Conservation (phyloP, 2,329 filamentous ascomycete genomes). For the Paecilomyces formosus region DNA sequence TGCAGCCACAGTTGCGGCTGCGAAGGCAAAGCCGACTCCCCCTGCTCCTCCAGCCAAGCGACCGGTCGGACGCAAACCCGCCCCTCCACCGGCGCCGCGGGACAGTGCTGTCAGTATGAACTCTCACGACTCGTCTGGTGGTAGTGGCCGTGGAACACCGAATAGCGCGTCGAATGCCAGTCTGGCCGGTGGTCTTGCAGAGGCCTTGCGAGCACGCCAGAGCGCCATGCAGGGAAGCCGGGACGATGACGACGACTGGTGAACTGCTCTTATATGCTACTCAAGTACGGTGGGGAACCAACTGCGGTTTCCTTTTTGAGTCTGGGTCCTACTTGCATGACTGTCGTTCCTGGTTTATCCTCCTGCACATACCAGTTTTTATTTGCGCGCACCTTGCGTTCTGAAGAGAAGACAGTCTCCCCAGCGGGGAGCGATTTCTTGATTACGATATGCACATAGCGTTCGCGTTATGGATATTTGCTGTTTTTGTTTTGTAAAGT, state of each 20-base stretch:
- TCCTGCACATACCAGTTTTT: background rate
- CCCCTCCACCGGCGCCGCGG: slow-evolving; percentile 57
- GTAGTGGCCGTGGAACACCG: slow-evolving; percentile 63
- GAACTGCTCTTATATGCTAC: slow-evolving; percentile 12
- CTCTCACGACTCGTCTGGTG: slow-evolving; percentile 46
- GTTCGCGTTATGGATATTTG: background rate
- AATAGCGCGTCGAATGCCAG: slow-evolving; percentile 51
- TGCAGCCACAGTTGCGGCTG: slow-evolving; percentile 31
- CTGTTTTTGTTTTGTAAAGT: background rate
- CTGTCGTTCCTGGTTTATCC: background rate
- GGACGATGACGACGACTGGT: slow-evolving; percentile 67
- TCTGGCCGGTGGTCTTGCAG: slow-evolving; percentile 65
- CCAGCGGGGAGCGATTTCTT: background rate
- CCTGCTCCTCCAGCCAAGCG: slow-evolving; percentile 75
- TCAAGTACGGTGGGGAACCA: background rate
- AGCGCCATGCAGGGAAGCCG: slow-evolving; percentile 65
- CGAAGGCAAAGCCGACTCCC: slow-evolving; percentile 60
- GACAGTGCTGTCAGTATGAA: slow-evolving; percentile 52
- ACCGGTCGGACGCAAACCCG: slow-evolving; percentile 66
- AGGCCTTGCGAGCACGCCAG: slow-evolving; percentile 70
- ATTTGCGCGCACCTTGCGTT: background rate
- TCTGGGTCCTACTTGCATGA: background rate
- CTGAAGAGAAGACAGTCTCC: background rate
- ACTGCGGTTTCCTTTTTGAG: background rate
- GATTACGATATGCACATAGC: background rate